Evolutionary conservation across 2,329 filamentous ascomycete species (phyloP), one percentile per base, ranked within the genome.

Genomic region (Paracoccidioides lutzii): DNA sequence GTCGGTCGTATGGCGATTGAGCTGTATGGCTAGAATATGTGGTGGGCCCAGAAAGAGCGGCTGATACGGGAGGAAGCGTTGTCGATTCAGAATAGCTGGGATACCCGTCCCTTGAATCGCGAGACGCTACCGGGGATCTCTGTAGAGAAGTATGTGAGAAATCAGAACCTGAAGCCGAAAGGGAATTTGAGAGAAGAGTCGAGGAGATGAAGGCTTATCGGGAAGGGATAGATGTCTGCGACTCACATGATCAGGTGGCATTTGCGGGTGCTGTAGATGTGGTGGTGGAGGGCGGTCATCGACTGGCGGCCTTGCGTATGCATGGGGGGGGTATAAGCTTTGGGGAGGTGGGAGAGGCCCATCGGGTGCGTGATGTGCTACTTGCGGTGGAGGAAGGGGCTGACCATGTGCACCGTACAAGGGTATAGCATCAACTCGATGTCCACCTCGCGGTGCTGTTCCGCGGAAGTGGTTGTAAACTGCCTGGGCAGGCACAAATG

Each of bases 401-500:
- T 77, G 75, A 28, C 75, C 75, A 59, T 77, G 75, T 22, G 75
- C 75, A 52, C 75, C 75, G 61, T 77, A 77, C 32, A 78, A 68
- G 60, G 73, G 63, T 43, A 72, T 63, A 37, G 64, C 64, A 56
- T 71, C 70, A 54, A 68, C 64, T 55, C 68, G 68, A 53, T 64
- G 62, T 44, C 69, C 68, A 37, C 61, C 65, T 42, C 61, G 66
- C 40, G 58, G 63, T 57, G 66, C 66, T 37, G 59, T 55, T 60
- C 75, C 75, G 55, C 76, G 73, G 65, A 80, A 66, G 63, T 77
- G 73, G 14, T 78, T 78, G 59, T 79, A 86, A 57, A 83, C 81
- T 5, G 84, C 82, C 66, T 87, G 82, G 8, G 83, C 84, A 6
- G 84, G 84, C 38, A 88, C 84, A 65, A 88, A 88, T 9, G 85